Evolutionary conservation across 371 early-diverging fungal genomes (phyloP), one percentile per base, ranked within the genome.

Genomic region (Syncephalastrum contaminatum): DNA sequence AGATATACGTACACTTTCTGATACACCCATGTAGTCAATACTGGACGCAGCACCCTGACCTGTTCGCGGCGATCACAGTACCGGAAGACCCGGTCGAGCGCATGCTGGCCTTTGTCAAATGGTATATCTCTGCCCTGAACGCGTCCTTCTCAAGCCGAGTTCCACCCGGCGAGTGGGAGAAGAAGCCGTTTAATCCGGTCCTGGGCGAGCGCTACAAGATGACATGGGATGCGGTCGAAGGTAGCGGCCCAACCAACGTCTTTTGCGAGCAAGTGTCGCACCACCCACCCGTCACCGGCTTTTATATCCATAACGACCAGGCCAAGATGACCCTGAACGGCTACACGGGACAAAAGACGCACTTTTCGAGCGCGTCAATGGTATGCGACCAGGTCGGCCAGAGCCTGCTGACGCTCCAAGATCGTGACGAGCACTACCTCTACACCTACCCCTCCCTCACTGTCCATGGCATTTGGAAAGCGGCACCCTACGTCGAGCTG

Each of bases 101-200:
- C 36, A 84, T 87, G 66, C 59, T 81, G 57, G 78, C 75, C 39
- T 87, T 84, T 43, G 76, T 85, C n/a, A 76, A 79, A 30, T 90
- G 89, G 89, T 90, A 86, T 62, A 80, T 89, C 43, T 89, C 89
- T 14, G 85, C 87, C 21, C 75, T 88, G n/a, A 87, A 87, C 58
- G 89, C 89, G 5, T 87, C 88, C 2, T 84, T 77, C 56, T 53
- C 66, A 5, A 65, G 68, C 27, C 65, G 74, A 36, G 74, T 73
- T 0, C 74, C 74, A 20, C 70, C 67, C 18, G 74, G 74, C 2
- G 68, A 73, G 53, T 73, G 74, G 74, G 91, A 90, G 56, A 91
- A 90, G 73, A 90, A 90, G 63, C 91, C 91, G 8, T 90, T 83
- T 48, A 90, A 90, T 52, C 91, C 91, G 12, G 86, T 90, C 15